Base-by-base conservation (phyloP, 2,329 filamentous ascomycete genomes). In the Colletotrichum destructivum region DNA sequence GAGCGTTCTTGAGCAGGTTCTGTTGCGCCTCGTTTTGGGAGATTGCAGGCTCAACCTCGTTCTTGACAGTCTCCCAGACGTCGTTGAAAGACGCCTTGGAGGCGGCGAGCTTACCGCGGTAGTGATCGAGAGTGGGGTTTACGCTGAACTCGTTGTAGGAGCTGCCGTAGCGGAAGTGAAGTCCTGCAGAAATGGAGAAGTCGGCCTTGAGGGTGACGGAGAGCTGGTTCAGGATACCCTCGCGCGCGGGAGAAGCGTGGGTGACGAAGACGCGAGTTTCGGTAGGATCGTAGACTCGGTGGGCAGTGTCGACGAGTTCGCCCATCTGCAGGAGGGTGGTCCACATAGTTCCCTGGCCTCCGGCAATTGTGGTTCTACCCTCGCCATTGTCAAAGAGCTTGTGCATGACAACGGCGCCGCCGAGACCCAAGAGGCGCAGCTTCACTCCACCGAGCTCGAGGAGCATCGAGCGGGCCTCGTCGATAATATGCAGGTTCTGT, bases 61-160 rank as follows among this genome's bases (percentile, higher is more conserved):
- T 89, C 85, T 97, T 98, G 78, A 99, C 96, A 1, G 96, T 99
- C 82, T 99, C 96, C 96, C 96, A 99, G 9, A 99, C 96, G 82
- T 99, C 96, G 81, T 97, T 98, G 87, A 99, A 99, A 0, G 96
- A 98, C 1, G 96, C 96, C 84, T 98, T 98, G 61, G 96, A 98
- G 15, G 96, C 96, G 62, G 96, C 96, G 66, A 99, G 91, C 88
- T 99, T 99, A 80, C 96, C 97, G 71, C 97, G 94, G 84, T 99
- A 99, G 84, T 99, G 96, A 78, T 99, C 96, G 66, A 99, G 88
- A 0, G 96, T 98, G 3, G 96, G 97, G 82, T 99, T 99, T 79
- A 99, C 96, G 75, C 95, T 98, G 84, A 99, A 99, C 82, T 99
- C 97, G 84, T 99, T 99, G 88, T 99, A 99, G 1, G 97, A 99